Evolutionary conservation across 2,329 filamentous ascomycete species (phyloP).

Genomic region (Neofusicoccum sp.): DNA sequence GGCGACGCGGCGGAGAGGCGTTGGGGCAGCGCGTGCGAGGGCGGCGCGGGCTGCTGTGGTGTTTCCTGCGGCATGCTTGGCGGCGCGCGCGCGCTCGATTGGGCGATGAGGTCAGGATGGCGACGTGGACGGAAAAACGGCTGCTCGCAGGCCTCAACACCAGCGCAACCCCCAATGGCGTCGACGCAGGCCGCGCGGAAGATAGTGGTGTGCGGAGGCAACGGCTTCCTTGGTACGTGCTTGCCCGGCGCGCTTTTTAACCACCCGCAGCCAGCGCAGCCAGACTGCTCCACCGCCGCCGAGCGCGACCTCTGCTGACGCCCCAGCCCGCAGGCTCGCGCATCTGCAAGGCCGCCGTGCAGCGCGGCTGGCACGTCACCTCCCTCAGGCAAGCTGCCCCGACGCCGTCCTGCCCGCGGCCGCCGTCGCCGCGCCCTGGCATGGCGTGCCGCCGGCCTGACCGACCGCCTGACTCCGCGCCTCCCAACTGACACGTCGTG

Average conservation of each 20-base stretch:
- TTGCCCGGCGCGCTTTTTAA: slow-evolving; percentile 9
- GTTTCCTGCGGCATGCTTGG: slow-evolving; percentile 13
- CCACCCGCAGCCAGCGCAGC: slow-evolving; percentile 4
- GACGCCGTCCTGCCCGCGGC: slow-evolving; percentile 7
- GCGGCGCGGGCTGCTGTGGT: not conserved
- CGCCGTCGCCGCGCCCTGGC: slow-evolving; percentile 20
- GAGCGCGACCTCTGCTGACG: not conserved
- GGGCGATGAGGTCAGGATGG: slow-evolving; percentile 16
- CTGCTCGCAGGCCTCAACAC: slow-evolving; percentile 17
- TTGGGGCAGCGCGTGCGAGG: not conserved
- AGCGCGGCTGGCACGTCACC: slow-evolving; percentile 85
- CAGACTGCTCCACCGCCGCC: slow-evolving; percentile 8
- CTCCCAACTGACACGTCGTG: slow-evolving; percentile 2
- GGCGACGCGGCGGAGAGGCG: not conserved
- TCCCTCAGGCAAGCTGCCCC: slow-evolving; percentile 71
- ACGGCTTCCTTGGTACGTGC: slow-evolving; percentile 75
- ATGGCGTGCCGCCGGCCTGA: slow-evolving; percentile 8
- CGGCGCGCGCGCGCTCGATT: not conserved
- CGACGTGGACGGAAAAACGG: not conserved
- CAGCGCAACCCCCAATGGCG: slow-evolving; percentile 41
- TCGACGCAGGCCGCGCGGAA: slow-evolving; percentile 63
- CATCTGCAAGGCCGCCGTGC: slow-evolving; percentile 87
- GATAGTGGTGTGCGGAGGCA: slow-evolving; percentile 89
- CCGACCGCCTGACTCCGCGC: slow-evolving; percentile 15
- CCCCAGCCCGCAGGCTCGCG: slow-evolving; percentile 55